These are phyloP conservation scores for Centaurea solstitialis DNA, from an alignment of 129 eudicot genomes.

Conservation along the genomic window DNA sequence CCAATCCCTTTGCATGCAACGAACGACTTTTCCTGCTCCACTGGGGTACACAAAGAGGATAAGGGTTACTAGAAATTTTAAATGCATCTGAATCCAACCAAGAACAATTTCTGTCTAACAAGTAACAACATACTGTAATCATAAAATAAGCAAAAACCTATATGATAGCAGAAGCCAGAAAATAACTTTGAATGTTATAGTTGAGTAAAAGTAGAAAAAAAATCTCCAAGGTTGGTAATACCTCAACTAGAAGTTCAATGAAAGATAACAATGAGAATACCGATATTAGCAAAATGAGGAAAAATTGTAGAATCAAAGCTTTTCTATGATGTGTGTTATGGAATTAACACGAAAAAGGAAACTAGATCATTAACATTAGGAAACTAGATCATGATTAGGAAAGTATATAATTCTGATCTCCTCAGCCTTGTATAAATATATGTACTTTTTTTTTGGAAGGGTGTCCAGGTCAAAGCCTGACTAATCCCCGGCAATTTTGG, in stretches of 20 bases:
- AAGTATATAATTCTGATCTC: too few relatives aligned
- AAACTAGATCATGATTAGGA: too few relatives aligned
- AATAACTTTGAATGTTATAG: neutral
- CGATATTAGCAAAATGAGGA: neutral
- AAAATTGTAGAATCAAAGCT: neutral
- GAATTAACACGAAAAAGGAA: too few relatives aligned
- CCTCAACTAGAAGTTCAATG: neutral
- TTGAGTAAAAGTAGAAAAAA: neutral
- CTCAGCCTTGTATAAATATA: too few relatives aligned
- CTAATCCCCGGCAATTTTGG: too few relatives aligned
- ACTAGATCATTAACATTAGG: too few relatives aligned
- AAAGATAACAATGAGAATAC: neutral
- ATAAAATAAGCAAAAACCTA: neutral
- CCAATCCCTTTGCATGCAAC: constrained; percentile 80
- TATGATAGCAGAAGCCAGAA: neutral
- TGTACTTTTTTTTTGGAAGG: too few relatives aligned
- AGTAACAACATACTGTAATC: neutral
- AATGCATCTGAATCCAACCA: neutral
- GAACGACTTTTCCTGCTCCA: constrained; percentile 91
- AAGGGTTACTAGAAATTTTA: neutral
- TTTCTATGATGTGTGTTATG: neutral
- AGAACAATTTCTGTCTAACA: neutral
- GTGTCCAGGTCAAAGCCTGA: too few relatives aligned
- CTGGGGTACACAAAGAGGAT: constrained; percentile 36
- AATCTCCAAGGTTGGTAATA: neutral